phyloP scores from a whole-genome alignment of 306 rosid species.

The Amphicarpaea edgeworthii region DNA sequence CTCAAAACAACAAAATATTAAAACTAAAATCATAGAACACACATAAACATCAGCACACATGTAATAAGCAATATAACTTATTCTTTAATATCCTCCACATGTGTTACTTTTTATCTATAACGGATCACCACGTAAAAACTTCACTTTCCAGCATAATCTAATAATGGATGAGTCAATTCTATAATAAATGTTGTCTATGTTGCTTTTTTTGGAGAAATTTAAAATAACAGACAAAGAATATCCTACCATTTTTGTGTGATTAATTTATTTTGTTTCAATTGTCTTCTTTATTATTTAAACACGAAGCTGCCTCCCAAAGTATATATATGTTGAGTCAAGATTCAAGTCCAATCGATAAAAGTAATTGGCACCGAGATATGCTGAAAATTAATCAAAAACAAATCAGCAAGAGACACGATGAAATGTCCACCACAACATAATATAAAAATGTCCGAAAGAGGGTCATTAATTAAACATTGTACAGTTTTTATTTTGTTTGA shows the following conservation, averaged over 20 bases:
- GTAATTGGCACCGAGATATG: constrained; percentile 3
- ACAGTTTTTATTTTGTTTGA: too few relatives aligned
- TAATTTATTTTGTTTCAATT: neutral
- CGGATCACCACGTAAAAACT: constrained; percentile 49
- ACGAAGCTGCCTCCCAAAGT: neutral
- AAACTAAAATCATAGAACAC: neutral
- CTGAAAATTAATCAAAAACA: constrained; percentile 27
- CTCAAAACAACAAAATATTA: neutral
- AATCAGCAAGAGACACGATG: constrained; percentile 18
- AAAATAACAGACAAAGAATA: constrained; percentile 20
- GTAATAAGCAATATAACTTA: neutral
- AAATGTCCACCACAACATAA: constrained; percentile 38
- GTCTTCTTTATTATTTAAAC: constrained; percentile 20
- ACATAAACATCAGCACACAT: neutral
- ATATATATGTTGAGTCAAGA: neutral
- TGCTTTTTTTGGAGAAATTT: neutral
- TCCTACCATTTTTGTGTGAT: neutral
- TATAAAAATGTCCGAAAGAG: neutral
- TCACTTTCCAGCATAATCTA: constrained; percentile 40
- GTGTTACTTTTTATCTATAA: constrained; percentile 9
- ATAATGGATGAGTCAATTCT: constrained; percentile 32
- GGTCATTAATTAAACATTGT: too few relatives aligned
- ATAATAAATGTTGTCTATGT: neutral
- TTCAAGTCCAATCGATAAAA: constrained; percentile 6
- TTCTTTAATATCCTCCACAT: constrained; percentile 5